phyloP scores from a whole-genome alignment of 2,329 filamentous ascomycete genomes.

The Hymenoscyphus occultus region DNA sequence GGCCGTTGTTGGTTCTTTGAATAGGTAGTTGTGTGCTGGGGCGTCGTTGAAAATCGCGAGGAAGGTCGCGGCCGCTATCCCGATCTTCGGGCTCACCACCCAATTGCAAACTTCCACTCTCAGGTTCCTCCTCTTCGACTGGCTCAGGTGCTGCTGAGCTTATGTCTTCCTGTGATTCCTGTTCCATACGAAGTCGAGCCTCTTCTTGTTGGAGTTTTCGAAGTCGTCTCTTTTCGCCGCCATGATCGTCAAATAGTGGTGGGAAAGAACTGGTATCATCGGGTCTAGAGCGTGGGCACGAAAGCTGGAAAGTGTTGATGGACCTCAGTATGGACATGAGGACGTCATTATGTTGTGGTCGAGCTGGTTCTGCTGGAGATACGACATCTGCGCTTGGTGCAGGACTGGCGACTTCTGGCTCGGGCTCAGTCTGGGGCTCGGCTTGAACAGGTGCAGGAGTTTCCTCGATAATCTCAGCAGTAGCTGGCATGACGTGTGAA shows the following conservation, averaged over 20 bases:
- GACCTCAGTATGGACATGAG: slow-evolving; percentile 44
- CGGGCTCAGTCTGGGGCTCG: slow-evolving; percentile 7
- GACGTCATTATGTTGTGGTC: slow-evolving; percentile 25
- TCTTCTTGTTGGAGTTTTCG: slow-evolving; percentile 68
- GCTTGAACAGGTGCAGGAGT: slow-evolving; percentile 24
- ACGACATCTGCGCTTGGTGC: slow-evolving; percentile 12
- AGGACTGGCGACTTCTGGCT: slow-evolving; percentile 15
- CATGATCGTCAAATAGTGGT: slow-evolving; percentile 77
- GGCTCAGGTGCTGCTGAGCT: slow-evolving; percentile 45
- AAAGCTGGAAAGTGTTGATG: slow-evolving; percentile 47
- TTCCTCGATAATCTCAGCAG: slow-evolving; percentile 50
- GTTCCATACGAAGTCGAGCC: slow-evolving; percentile 49
- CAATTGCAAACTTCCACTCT: slow-evolving; percentile 80
- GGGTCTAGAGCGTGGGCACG: slow-evolving; percentile 46
- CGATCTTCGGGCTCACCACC: slow-evolving; percentile 90
- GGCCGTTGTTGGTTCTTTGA: slow-evolving; percentile 56
- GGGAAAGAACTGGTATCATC: slow-evolving; percentile 57
- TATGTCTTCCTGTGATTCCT: slow-evolving; percentile 50
- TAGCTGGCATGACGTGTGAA: slow-evolving; percentile 55
- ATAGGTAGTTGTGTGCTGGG: slow-evolving; percentile 73
- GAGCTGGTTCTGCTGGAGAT: slow-evolving; percentile 18
- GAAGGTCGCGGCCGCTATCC: slow-evolving; percentile 50
- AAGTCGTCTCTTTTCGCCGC: slow-evolving; percentile 75
- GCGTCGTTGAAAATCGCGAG: slow-evolving; percentile 55
- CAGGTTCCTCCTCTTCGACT: slow-evolving; percentile 69